A percentile compares a stretch with the other conserved stretches of the same genome.
Conservation (phyloP, 2,329 filamentous ascomycete species). For the Epichloe typhina region DNA sequence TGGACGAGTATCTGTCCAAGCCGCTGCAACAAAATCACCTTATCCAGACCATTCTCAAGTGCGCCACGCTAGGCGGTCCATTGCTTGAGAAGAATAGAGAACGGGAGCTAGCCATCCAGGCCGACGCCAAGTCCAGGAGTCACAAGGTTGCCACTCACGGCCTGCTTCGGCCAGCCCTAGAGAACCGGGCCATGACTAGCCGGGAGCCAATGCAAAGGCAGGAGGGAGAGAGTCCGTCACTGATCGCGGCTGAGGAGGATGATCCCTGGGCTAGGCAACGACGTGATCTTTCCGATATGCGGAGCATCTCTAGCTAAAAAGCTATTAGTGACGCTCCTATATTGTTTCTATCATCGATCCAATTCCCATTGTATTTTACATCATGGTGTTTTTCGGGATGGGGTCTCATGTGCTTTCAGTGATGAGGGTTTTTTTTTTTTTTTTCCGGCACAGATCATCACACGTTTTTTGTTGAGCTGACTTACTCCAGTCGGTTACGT, state of each 20-base stretch:
- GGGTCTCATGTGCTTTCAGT: not conserved
- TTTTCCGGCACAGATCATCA: not conserved
- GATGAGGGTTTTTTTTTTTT: not conserved
- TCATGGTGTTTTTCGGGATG: conserved; percentile 7
- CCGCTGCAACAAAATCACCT: conserved; percentile 93
- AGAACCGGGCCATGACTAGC: conserved; percentile 57
- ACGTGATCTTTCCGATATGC: conserved; percentile 27
- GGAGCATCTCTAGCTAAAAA: conserved; percentile 22
- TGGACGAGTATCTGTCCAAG: conserved; percentile 98
- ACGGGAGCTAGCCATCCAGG: conserved; percentile 39
- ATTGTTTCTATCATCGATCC: conserved; percentile 2
- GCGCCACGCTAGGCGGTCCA: conserved; percentile 77
- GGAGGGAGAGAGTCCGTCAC: conserved; percentile 48
- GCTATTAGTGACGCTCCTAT: not conserved
- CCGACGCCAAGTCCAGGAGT: conserved; percentile 32
- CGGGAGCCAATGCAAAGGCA: conserved; percentile 42
- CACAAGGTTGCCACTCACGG: conserved; percentile 24
- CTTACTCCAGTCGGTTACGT: not conserved
- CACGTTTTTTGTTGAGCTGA: not conserved
- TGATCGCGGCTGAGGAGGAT: conserved; percentile 31
- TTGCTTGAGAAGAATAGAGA: conserved; percentile 65
- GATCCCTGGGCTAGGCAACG: conserved; percentile 40
- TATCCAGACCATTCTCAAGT: conserved; percentile 95
- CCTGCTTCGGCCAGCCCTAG: conserved; percentile 26
- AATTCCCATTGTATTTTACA: conserved; percentile 12